Evolutionary conservation across 805 yeast genomes (phyloP).

Genomic region (Candida railenensis): DNA sequence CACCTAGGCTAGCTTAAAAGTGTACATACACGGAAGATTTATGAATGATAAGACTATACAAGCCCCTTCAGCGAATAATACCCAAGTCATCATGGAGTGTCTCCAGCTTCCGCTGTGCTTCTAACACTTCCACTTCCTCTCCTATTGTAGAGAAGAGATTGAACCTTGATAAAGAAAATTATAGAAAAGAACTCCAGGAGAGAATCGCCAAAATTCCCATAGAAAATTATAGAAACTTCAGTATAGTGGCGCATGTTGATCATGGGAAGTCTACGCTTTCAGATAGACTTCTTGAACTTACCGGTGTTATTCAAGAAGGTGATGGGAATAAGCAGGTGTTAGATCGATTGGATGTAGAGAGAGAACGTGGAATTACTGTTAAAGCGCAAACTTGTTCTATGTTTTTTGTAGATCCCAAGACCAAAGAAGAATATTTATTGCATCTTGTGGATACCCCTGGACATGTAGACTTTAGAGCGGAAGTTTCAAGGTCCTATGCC

Average conservation of each 20-base stretch:
- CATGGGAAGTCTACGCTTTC: conserved; percentile 87
- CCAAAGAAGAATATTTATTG: conserved; percentile 71
- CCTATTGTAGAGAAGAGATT: conserved; percentile 19
- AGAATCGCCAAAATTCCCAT: conserved; percentile 79
- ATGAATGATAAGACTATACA: background rate
- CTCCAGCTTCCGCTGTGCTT: background rate
- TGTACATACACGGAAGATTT: no score
- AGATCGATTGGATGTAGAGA: conserved; percentile 89
- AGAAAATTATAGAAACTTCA: conserved; percentile 81
- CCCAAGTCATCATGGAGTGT: background rate
- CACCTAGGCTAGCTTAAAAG: no score
- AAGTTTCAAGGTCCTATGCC: conserved; percentile 91
- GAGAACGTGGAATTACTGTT: conserved; percentile 95
- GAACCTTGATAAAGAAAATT: conserved; percentile 31
- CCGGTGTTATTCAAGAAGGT: conserved; percentile 83
- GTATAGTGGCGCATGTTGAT: conserved; percentile 95
- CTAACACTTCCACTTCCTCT: background rate
- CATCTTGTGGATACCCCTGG: conserved; percentile 98
- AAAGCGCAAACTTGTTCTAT: conserved; percentile 96
- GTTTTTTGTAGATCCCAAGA: conserved; percentile 64
- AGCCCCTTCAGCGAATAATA: background rate
- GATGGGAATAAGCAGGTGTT: conserved; percentile 72
- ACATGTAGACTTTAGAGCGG: conserved; percentile 93
- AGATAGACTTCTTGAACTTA: conserved; percentile 81
- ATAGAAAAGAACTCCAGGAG: conserved; percentile 39